These are phyloP conservation scores for Pulveroboletus sp. DNA, from an alignment of 768 basidiomycete genomes.

Conservation along the genomic window DNA sequence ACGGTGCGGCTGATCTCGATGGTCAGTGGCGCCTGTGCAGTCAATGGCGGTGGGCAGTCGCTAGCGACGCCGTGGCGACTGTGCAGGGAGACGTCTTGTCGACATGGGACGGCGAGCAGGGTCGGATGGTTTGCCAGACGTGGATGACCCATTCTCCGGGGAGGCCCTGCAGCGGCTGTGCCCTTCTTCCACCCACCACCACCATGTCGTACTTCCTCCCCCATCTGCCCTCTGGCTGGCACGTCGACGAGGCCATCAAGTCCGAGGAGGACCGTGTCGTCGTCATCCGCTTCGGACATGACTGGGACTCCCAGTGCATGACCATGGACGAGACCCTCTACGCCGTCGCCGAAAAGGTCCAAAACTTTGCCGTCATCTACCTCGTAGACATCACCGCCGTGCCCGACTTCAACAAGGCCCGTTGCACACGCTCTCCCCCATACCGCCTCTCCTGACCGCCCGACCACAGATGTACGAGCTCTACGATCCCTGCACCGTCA, in stretches of 20 bases:
- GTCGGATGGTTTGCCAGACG: background rate
- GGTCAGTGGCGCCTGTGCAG: no score
- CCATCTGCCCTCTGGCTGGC: slow-evolving; percentile 90
- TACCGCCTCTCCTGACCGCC: background rate
- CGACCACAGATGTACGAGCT: slow-evolving; percentile 88
- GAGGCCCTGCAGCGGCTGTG: background rate
- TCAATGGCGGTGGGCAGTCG: no score
- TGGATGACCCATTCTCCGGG: background rate
- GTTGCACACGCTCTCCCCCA: background rate
- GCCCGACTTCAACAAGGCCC: slow-evolving; percentile 96
- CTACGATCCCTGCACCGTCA: slow-evolving; percentile 95
- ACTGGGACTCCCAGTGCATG: slow-evolving; percentile 95
- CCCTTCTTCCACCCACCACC: background rate
- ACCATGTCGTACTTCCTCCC: slow-evolving; percentile 89
- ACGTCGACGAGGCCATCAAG: slow-evolving; percentile 98
- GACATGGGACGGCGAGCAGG: background rate
- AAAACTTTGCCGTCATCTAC: slow-evolving; percentile 98
- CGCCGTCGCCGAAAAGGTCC: slow-evolving; percentile 89
- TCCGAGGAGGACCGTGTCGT: slow-evolving; percentile 96
- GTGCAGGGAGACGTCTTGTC: background rate
- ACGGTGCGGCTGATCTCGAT: background rate
- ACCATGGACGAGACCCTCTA: slow-evolving; percentile 98
- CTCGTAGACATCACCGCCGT: slow-evolving; percentile 93
- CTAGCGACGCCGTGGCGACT: no score
- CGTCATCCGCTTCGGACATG: slow-evolving; percentile 91